Evolutionary conservation across 2,329 filamentous ascomycete species (phyloP).

Genomic region (Aspergillus felis): DNA sequence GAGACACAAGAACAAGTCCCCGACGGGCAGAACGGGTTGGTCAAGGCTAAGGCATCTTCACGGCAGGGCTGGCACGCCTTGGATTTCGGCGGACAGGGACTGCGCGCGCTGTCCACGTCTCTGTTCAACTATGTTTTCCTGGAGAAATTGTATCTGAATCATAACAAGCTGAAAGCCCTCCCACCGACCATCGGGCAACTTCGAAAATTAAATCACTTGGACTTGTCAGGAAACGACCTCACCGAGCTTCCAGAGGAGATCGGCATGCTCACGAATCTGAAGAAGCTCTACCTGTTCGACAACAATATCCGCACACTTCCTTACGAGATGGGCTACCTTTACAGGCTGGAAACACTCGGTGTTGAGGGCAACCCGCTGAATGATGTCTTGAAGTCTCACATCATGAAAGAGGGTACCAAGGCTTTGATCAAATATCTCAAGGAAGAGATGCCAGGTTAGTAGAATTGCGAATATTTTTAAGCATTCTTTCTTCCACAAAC

Average conservation of each 20-base stretch:
- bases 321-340: slow-evolving; percentile 81
- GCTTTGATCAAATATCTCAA: slow-evolving; percentile 77
- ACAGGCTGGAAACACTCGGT: slow-evolving; percentile 81
- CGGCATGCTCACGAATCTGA: slow-evolving; percentile 93
- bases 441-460: slow-evolving; percentile 79
- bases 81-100: slow-evolving; percentile 92
- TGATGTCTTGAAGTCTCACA: slow-evolving; percentile 69
- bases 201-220: slow-evolving; percentile 74
- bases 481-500: slow-evolving; percentile 15
- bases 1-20: slow-evolving; percentile 47
- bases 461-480: background rate
- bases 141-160: slow-evolving; percentile 86
- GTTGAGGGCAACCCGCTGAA: slow-evolving; percentile 89
- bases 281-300: slow-evolving; percentile 81
- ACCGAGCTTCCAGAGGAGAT: slow-evolving; percentile 80
- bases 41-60: slow-evolving; percentile 52
- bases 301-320: slow-evolving; percentile 82
- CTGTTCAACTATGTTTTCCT: slow-evolving; percentile 88
- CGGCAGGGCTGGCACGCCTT: slow-evolving; percentile 87
- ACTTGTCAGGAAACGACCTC: slow-evolving; percentile 85
- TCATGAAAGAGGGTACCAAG: slow-evolving; percentile 84
- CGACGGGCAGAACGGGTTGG: slow-evolving; percentile 63
- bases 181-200: slow-evolving; percentile 78
- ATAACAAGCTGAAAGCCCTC: slow-evolving; percentile 81
- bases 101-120: slow-evolving; percentile 73